phyloP scores from a whole-genome alignment of 176 grass and related monocot genomes.

The Oryza nivara region DNA sequence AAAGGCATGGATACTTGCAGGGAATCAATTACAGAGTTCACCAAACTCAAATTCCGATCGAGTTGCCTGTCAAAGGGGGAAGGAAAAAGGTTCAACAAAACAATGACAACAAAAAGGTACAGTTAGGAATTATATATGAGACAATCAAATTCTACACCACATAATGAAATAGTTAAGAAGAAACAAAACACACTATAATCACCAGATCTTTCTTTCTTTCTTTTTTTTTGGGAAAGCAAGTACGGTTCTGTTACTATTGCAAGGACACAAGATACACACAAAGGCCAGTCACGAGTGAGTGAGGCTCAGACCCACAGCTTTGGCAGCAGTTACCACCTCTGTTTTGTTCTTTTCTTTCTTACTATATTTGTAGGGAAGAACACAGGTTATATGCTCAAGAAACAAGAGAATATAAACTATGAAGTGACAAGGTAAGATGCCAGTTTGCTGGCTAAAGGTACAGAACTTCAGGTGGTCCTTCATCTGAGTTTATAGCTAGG shows the following conservation, averaged over 20 bases:
- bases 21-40: constrained; percentile 29
- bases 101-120: neutral
- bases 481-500: constrained; percentile 44
- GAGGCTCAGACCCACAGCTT: constrained; percentile 29
- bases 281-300: constrained; percentile 34
- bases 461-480: constrained; percentile 46
- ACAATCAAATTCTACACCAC: neutral
- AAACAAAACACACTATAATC: constrained; percentile 5
- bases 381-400: constrained; percentile 31
- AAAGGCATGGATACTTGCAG: constrained; percentile 27
- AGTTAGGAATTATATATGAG: constrained; percentile 3
- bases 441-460: constrained; percentile 38
- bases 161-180: constrained; percentile 1
- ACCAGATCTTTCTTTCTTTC: neutral
- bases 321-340: constrained; percentile 30
- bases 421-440: constrained; percentile 40
- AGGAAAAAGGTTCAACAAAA: constrained; percentile 17
- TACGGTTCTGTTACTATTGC: neutral
- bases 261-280: constrained; percentile 30
- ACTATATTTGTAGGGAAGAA: constrained; percentile 36
- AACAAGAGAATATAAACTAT: constrained; percentile 24
- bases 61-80: constrained; percentile 24
- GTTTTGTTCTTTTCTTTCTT: constrained; percentile 39
- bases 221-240: neutral
- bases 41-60: constrained; percentile 10